Evolutionary conservation across 495 filamentous ascomycete genomes (phyloP).

Genomic region (Xylaria nigripes): DNA sequence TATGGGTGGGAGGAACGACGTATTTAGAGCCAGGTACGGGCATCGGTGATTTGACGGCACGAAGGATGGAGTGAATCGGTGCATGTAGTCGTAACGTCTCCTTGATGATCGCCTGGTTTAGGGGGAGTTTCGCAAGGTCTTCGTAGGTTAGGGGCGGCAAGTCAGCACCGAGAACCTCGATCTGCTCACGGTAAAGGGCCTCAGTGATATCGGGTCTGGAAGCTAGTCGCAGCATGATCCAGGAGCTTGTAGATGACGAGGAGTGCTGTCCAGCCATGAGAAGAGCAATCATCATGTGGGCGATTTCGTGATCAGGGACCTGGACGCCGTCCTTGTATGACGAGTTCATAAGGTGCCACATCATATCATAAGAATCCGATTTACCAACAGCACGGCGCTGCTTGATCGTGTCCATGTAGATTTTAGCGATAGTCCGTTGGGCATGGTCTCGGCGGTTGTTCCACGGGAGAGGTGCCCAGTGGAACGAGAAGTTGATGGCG

Average conservation of each 20-base stretch:
- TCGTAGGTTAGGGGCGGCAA: slow-evolving; percentile 58
- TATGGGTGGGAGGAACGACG: slow-evolving; percentile 66
- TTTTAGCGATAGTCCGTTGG: slow-evolving; percentile 63
- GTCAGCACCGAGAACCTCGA: slow-evolving; percentile 50
- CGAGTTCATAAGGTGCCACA: slow-evolving; percentile 74
- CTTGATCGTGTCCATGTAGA: slow-evolving; percentile 71
- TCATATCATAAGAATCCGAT: slow-evolving; percentile 58
- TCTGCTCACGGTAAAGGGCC: slow-evolving; percentile 68
- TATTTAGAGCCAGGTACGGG: slow-evolving; percentile 69
- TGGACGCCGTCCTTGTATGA: slow-evolving; percentile 64
- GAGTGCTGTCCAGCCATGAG: slow-evolving; percentile 88
- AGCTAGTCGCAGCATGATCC: slow-evolving; percentile 74
- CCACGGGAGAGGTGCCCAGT: slow-evolving; percentile 78
- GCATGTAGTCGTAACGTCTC: slow-evolving; percentile 75
- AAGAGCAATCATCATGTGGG: slow-evolving; percentile 87
- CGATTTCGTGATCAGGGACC: slow-evolving; percentile 71
- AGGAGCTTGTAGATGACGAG: slow-evolving; percentile 69
- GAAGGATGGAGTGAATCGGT: slow-evolving; percentile 79
- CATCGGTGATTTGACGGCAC: slow-evolving; percentile 73
- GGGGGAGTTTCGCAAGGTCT: slow-evolving; percentile 58
- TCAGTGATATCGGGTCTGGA: slow-evolving; percentile 64
- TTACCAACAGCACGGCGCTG: slow-evolving; percentile 48
- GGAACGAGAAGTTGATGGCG: slow-evolving; percentile 77
- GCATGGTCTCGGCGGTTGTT: slow-evolving; percentile 73
- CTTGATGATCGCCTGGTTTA: slow-evolving; percentile 64